A percentile compares a stretch with the other conserved stretches of the same genome.
phyloP scores from a whole-genome alignment of 768 basidiomycete genomes.

The Suillus sp. region DNA sequence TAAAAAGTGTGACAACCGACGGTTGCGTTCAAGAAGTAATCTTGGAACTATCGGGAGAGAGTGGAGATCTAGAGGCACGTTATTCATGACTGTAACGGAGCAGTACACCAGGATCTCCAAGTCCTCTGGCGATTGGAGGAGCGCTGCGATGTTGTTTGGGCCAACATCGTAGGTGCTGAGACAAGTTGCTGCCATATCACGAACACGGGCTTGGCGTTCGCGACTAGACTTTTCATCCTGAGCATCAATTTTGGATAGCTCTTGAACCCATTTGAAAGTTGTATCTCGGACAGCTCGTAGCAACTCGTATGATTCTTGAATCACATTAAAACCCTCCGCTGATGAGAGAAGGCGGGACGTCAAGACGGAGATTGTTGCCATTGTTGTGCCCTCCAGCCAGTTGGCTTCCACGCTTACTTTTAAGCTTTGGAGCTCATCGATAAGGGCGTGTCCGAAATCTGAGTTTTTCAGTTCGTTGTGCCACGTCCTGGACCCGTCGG shows the following conservation, averaged over 20 bases:
- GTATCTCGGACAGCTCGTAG: conserved; percentile 35
- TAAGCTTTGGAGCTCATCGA: conserved; percentile 35
- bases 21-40: conserved; percentile 33
- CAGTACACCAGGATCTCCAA: conserved; percentile 35
- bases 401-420: conserved; percentile 36
- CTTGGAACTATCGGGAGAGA: conserved; percentile 16
- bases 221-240: neutral
- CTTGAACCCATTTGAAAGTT: conserved; percentile 38
- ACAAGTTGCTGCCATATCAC: conserved; percentile 26
- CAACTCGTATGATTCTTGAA: conserved; percentile 24
- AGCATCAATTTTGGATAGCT: conserved; percentile 27
- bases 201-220: conserved; percentile 15
- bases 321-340: conserved; percentile 15
- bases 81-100: conserved; percentile 34
- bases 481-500: conserved; percentile 31
- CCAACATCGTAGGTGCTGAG: conserved; percentile 34
- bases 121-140: conserved; percentile 29
- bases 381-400: conserved; percentile 37
- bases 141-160: neutral
- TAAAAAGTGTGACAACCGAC: conserved; percentile 33
- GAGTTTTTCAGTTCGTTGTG: conserved; percentile 37
- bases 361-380: conserved; percentile 34
- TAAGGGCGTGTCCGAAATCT: conserved; percentile 36
- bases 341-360: conserved; percentile 37
- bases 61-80: conserved; percentile 23